A percentile compares a stretch with the other conserved stretches of the same genome.
These are phyloP conservation scores for Termitomyces heimii DNA, from an alignment of 768 basidiomycete species.

Conservation along the genomic window DNA sequence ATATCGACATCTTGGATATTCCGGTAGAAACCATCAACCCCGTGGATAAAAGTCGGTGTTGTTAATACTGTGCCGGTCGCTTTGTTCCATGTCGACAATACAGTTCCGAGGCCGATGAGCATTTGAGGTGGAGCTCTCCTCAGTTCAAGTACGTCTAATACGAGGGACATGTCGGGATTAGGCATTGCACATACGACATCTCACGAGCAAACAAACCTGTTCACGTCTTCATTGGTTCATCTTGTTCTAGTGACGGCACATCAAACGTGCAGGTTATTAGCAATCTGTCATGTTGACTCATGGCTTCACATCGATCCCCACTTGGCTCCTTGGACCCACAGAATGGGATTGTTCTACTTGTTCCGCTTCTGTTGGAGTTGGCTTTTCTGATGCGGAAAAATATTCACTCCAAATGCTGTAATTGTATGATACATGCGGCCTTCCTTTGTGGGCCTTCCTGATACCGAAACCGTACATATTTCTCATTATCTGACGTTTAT, in stretches of 20 bases:
- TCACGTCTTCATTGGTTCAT: not conserved
- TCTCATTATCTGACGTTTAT: no score
- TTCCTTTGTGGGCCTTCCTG: no score
- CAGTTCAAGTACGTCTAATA: not conserved
- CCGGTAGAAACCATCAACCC: not conserved
- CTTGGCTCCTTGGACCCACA: not conserved
- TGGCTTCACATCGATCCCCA: not conserved
- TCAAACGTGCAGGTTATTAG: not conserved
- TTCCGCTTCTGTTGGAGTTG: not conserved
- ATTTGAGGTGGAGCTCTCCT: not conserved
- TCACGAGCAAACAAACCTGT: not conserved
- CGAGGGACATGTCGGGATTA: not conserved
- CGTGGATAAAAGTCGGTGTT: not conserved
- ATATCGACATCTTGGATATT: not conserved
- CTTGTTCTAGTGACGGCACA: not conserved
- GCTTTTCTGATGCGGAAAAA: not conserved
- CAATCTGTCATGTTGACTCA: not conserved
- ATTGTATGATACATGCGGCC: not conserved
- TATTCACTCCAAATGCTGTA: not conserved
- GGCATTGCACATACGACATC: not conserved
- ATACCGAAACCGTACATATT: no score
- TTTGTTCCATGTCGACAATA: not conserved
- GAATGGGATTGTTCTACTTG: not conserved
- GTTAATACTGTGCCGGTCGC: not conserved
- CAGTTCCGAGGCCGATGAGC: not conserved